Percentiles rank a stretch among this genome's conserved stretches.
phyloP scores from a whole-genome alignment of 495 filamentous ascomycete species.

The Penicillium chermesinum region DNA sequence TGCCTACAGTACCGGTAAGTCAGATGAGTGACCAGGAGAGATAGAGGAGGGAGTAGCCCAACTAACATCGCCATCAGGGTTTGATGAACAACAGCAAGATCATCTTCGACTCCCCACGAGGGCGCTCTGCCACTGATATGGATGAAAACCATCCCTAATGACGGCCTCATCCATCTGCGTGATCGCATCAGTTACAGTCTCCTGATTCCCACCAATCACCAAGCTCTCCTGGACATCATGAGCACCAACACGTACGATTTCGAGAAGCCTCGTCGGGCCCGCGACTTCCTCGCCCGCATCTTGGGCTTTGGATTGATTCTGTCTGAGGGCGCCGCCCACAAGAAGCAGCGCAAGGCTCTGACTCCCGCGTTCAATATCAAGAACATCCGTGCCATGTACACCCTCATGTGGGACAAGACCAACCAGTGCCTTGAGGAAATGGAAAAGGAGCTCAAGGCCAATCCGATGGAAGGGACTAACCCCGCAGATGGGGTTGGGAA shows the following conservation, averaged over 20 bases:
- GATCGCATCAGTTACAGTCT: constrained; percentile 31
- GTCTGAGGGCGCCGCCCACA: constrained; percentile 75
- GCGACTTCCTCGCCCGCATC: constrained; percentile 56
- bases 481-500: constrained; percentile 39
- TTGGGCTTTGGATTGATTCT: constrained; percentile 74
- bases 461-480: constrained; percentile 37
- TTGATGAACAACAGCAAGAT: constrained; percentile 51
- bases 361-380: constrained; percentile 78
- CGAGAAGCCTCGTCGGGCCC: constrained; percentile 44
- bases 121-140: constrained; percentile 59
- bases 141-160: constrained; percentile 72
- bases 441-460: constrained; percentile 34
- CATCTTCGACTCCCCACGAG: constrained; percentile 56
- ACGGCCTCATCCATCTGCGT: constrained; percentile 77
- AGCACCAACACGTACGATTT: constrained; percentile 52
- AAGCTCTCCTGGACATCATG: constrained; percentile 50
- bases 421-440: constrained; percentile 35
- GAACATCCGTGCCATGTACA: constrained; percentile 78
- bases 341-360: constrained; percentile 66
- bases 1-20: constrained; percentile 55
- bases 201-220: constrained; percentile 38
- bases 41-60: neutral
- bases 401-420: constrained; percentile 67
- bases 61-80: constrained; percentile 29
- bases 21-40: neutral